A percentile compares a stretch with the other conserved stretches of the same genome.
These are phyloP conservation scores for Tetradesmus obliquus DNA, from an alignment of 139 green algal species.

Conservation along the genomic window DNA sequence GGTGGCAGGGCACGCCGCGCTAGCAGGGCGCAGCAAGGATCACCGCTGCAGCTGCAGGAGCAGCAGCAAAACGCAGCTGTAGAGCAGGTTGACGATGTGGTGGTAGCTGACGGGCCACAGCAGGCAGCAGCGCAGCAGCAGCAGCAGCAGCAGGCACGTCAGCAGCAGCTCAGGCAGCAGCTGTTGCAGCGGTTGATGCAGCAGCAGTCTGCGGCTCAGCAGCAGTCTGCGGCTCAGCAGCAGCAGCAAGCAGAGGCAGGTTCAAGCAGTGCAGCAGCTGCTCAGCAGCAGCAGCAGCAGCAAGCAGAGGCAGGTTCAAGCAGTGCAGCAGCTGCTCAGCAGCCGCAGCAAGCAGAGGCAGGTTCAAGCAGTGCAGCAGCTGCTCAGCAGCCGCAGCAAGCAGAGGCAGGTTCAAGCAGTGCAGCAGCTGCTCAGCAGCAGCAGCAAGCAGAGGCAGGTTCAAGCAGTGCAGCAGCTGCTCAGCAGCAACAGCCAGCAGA, in stretches of 20 bases:
- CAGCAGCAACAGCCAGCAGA: background rate
- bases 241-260: background rate
- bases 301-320: background rate
- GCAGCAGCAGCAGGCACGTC: background rate
- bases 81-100: background rate
- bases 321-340: background rate
- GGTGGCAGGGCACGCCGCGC: background rate
- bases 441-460: too few species aligned
- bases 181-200: background rate
- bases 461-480: background rate
- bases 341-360: too few species aligned
- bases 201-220: background rate
- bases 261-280: background rate
- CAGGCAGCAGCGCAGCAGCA: background rate
- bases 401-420: background rate
- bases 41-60: slow-evolving; percentile 7
- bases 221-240: background rate
- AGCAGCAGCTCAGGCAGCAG: background rate
- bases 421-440: background rate
- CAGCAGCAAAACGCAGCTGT: slow-evolving; percentile 3
- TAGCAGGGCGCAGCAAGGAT: background rate
- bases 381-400: background rate
- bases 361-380: background rate
- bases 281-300: background rate
- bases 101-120: background rate